These are phyloP conservation scores for Lactarius akahatsu DNA, from an alignment of 768 basidiomycete species.

Conservation along the genomic window DNA sequence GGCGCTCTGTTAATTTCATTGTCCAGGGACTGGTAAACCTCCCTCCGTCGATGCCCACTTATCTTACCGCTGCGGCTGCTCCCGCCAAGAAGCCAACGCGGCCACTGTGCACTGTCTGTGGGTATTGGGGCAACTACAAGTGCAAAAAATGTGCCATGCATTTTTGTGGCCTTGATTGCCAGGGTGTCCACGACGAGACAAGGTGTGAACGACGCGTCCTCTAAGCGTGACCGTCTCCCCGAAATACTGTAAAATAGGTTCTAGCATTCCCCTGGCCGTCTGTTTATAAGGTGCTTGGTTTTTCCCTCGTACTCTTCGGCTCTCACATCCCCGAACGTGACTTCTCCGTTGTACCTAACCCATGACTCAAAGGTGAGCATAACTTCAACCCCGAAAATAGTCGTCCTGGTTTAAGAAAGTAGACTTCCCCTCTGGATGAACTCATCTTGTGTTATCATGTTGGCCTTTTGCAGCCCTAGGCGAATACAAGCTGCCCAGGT, in stretches of 20 bases:
- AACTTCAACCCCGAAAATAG: background rate
- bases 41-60: constrained; percentile 57
- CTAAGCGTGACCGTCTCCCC: constrained; percentile 33
- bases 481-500: background rate
- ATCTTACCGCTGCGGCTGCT: constrained; percentile 66
- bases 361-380: background rate
- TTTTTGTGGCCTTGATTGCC: constrained; percentile 74
- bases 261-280: background rate
- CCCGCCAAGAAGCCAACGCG: constrained; percentile 64
- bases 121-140: constrained; percentile 78
- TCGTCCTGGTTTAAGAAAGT: background rate
- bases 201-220: constrained; percentile 74
- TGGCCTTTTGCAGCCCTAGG: background rate
- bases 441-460: no score
- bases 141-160: constrained; percentile 76
- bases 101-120: constrained; percentile 80
- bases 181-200: constrained; percentile 72
- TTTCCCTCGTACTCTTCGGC: background rate
- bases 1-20: background rate
- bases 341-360: background rate
- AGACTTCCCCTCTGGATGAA: background rate
- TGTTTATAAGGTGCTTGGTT: background rate
- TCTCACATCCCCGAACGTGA: background rate
- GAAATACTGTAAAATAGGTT: background rate
- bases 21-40: constrained; percentile 57